A percentile compares a stretch with the other conserved stretches of the same genome.
Evolutionary conservation across 495 filamentous ascomycete genomes (phyloP).

Genomic region (Xylaria scruposa): DNA sequence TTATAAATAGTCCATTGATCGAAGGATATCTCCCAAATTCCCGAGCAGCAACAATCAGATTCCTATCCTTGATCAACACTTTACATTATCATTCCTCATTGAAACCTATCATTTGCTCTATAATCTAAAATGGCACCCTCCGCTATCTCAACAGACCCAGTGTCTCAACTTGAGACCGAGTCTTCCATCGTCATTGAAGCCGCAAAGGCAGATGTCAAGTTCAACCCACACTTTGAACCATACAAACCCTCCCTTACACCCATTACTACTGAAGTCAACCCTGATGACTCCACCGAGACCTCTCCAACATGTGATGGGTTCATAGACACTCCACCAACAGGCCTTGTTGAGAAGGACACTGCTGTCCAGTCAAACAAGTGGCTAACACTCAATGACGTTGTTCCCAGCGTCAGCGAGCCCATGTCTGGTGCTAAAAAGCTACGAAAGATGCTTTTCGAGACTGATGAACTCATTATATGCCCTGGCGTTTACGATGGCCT

Average conservation of each 20-base stretch:
- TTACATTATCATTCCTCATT: background rate
- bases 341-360: background rate
- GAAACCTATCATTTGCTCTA: background rate
- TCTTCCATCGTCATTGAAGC: conserved; percentile 30
- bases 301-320: conserved; percentile 23
- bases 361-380: conserved; percentile 12
- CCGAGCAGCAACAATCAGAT: background rate
- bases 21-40: background rate
- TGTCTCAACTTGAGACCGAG: conserved; percentile 32
- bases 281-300: conserved; percentile 17
- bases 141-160: conserved; percentile 24
- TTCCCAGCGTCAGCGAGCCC: conserved; percentile 35
- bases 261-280: conserved; percentile 27
- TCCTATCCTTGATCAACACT: background rate
- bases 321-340: conserved; percentile 1
- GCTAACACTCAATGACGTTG: conserved; percentile 29
- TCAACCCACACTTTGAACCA: conserved; percentile 30
- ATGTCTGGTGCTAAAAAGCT: conserved; percentile 55
- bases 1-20: conserved; percentile 22
- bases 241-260: conserved; percentile 27
- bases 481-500: conserved; percentile 76
- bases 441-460: conserved; percentile 49
- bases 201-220: conserved; percentile 22
- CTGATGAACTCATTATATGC: conserved; percentile 55
- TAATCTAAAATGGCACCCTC: conserved; percentile 33